Base-by-base conservation (phyloP, 164 flowering plant species). In the Magnolia officinalis region DNA sequence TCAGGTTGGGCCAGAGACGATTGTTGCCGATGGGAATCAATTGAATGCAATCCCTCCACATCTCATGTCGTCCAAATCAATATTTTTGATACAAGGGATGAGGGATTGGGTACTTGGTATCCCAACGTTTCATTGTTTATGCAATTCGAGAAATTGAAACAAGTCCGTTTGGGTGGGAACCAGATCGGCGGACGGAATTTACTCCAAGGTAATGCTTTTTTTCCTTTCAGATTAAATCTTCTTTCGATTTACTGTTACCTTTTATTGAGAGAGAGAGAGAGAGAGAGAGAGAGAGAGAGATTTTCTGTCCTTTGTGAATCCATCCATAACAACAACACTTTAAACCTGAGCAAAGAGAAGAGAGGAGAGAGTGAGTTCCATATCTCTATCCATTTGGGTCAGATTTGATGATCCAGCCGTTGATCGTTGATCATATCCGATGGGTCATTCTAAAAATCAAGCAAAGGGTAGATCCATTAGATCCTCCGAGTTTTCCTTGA, bases 21-120 rank as follows among this genome's bases (percentile, higher is more conserved):
- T 37, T 73, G 75, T 55, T 73, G 75, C 67, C 13, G 7, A 18
- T 73, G 75, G 75, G 67, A 37, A 31, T 64, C 20, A 26, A 37
- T 73, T 18, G 26, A 31, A 37, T 73, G 75, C 51, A 11, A 55
- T n/a, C 14, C 20, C 4, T 73, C 55, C 7, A 63, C 64, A 18
- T 59, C 75, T 31, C 26, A 18, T 19, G 67, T 73, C 3, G 52
- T 63, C 9, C 21, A 21, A 18, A 73, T 73, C 49, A n/a, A 26
- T 4, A 61, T 59, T 20, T 37, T 18, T 19, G 55, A 64, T 31
- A 21, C 20, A 16, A 61, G 75, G 50, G 67, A 73, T 1, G 52
- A 31, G 4, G 67, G 67, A 31, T 50, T 73, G 23, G 75, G 75
- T 14, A 61, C 23, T 6, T 73, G 75, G 75, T 63, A 26, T 59